Evolutionary conservation across 2,329 filamentous ascomycete genomes (phyloP).

Genomic region (Epicoccum sorghinum): DNA sequence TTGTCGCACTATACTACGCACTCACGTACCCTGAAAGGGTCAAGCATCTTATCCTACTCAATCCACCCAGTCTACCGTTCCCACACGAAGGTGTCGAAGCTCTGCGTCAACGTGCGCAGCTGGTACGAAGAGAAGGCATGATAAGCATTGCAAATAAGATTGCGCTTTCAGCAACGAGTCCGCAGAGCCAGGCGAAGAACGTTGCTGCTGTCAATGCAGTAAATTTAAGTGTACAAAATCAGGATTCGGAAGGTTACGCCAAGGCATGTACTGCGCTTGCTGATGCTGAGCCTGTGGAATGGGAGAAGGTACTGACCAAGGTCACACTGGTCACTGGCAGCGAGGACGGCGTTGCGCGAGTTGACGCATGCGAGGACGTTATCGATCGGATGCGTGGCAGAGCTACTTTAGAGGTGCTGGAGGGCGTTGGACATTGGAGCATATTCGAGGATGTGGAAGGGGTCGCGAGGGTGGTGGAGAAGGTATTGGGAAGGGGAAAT

Average conservation of each 20-base stretch:
- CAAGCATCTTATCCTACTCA: slow-evolving; percentile 55
- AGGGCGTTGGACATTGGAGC: slow-evolving; percentile 59
- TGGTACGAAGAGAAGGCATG: slow-evolving; percentile 56
- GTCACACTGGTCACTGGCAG: slow-evolving; percentile 53
- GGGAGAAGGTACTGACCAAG: slow-evolving; percentile 29
- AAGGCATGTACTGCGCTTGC: slow-evolving; percentile 60
- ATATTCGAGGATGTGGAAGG: slow-evolving; percentile 55
- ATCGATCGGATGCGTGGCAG: slow-evolving; percentile 32
- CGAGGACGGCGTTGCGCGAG: slow-evolving; percentile 54
- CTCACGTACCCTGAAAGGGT: slow-evolving; percentile 50
- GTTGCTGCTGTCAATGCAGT: slow-evolving; percentile 52
- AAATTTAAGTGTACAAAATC: slow-evolving; percentile 53
- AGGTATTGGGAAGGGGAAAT: background rate
- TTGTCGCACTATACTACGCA: slow-evolving; percentile 55
- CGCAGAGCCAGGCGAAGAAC: slow-evolving; percentile 46
- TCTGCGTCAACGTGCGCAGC: slow-evolving; percentile 45
- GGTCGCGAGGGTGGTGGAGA: slow-evolving; percentile 39
- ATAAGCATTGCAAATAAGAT: slow-evolving; percentile 49
- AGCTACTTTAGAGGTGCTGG: slow-evolving; percentile 42
- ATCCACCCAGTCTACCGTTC: slow-evolving; percentile 55
- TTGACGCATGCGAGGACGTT: slow-evolving; percentile 44
- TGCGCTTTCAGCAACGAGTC: slow-evolving; percentile 46
- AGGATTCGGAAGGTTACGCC: slow-evolving; percentile 62
- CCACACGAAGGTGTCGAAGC: slow-evolving; percentile 44
- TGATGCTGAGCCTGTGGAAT: slow-evolving; percentile 43